A percentile compares a stretch with the other conserved stretches of the same genome.
phyloP scores from a whole-genome alignment of 1,284 basidiomycete genomes.

The Gomphus bonarii region DNA sequence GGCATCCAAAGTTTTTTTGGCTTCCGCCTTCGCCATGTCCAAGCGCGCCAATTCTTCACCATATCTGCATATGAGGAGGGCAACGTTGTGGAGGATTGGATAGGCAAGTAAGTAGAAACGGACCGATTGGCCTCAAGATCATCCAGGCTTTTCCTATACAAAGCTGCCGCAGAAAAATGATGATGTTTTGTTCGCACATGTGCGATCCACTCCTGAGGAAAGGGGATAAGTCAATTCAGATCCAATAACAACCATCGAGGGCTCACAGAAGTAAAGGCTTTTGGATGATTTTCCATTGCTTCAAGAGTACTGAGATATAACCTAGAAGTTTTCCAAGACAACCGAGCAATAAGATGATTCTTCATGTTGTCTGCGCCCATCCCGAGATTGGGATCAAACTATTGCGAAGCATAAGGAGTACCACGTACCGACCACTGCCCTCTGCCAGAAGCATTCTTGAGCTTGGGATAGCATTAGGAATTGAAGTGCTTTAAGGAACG shows the following conservation, averaged over 20 bases:
- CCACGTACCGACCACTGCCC: slow-evolving; percentile 68
- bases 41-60: slow-evolving; percentile 77
- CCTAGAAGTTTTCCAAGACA: slow-evolving; percentile 57
- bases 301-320: slow-evolving; percentile 1
- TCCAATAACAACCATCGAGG: background rate
- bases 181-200: slow-evolving; percentile 77
- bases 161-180: slow-evolving; percentile 88
- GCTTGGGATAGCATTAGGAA: slow-evolving; percentile 87
- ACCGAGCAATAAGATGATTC: slow-evolving; percentile 79
- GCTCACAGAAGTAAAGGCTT: slow-evolving; percentile 3
- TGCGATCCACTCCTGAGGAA: slow-evolving; percentile 60
- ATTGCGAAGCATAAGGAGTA: background rate
- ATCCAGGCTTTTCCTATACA: slow-evolving; percentile 83
- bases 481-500: slow-evolving; percentile 58
- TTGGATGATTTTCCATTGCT: slow-evolving; percentile 1
- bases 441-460: slow-evolving; percentile 96
- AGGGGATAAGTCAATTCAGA: background rate
- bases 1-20: slow-evolving; percentile 67
- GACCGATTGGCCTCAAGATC: slow-evolving; percentile 80
- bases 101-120: slow-evolving; percentile 13
- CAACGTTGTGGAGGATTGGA: slow-evolving; percentile 2
- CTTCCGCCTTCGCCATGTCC: slow-evolving; percentile 51
- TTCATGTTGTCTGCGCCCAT: slow-evolving; percentile 55
- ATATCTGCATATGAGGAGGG: slow-evolving; percentile 41
- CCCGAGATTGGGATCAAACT: background rate